These are phyloP conservation scores for Fusarium palustre DNA, from an alignment of 2,329 filamentous ascomycete genomes.

Conservation along the genomic window DNA sequence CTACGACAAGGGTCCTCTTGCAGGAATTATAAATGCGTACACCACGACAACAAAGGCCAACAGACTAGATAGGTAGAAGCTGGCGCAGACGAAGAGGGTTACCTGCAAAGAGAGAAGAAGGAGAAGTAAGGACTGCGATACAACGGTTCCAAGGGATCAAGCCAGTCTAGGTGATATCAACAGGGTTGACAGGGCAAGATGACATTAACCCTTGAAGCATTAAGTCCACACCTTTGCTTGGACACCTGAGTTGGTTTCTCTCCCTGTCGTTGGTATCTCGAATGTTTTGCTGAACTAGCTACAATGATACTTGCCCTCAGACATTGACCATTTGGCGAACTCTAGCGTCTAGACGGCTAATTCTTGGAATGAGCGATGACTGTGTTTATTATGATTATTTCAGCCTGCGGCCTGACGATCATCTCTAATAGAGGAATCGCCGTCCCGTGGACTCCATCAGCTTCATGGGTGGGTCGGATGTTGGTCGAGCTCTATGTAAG, in stretches of 20 bases:
- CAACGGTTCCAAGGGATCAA: not conserved
- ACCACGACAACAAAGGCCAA: constrained; percentile 14
- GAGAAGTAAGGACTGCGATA: constrained; percentile 2
- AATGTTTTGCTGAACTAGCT: not conserved
- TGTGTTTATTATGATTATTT: constrained; percentile 7
- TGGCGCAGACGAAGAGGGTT: constrained; percentile 5
- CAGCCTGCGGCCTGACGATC: constrained; percentile 1
- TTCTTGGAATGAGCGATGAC: not conserved
- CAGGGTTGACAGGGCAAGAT: constrained; percentile 1
- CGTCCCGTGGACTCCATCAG: not conserved
- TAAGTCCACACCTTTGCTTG: not conserved
- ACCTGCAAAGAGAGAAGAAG: not conserved
- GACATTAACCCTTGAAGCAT: not conserved
- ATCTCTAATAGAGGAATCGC: not conserved
- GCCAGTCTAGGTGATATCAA: not conserved
- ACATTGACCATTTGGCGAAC: not conserved
- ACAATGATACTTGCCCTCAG: not conserved
- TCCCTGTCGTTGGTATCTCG: not conserved
- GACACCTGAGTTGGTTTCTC: not conserved
- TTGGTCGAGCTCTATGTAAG: constrained; percentile 19
- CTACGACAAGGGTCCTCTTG: constrained; percentile 30
- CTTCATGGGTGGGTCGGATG: constrained; percentile 1
- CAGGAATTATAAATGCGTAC: constrained; percentile 13
- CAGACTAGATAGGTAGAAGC: constrained; percentile 4
- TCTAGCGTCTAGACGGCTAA: not conserved